phyloP scores from a whole-genome alignment of 257 asterid species.

The Asclepias syriaca region DNA sequence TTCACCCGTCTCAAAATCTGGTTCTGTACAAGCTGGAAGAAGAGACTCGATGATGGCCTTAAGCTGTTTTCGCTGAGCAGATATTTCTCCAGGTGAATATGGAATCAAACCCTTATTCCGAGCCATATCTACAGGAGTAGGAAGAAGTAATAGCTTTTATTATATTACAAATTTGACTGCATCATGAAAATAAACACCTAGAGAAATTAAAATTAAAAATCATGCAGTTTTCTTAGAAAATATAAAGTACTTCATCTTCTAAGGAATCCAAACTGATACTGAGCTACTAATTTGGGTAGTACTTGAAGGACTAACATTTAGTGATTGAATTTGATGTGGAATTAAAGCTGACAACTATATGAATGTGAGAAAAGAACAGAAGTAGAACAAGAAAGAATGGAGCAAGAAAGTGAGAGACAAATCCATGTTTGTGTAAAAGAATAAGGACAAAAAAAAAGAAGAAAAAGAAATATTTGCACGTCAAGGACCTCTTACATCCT shows the following conservation, averaged over 20 bases:
- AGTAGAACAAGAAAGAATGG: background rate
- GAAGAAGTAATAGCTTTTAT: background rate
- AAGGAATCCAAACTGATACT: background rate
- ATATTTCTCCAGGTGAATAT: slow-evolving; percentile 77
- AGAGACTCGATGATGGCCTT: slow-evolving; percentile 91
- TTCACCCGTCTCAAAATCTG: slow-evolving; percentile 71
- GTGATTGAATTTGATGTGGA: background rate
- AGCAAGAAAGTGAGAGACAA: background rate
- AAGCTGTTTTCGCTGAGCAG: slow-evolving; percentile 73
- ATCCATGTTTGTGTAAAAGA: background rate
- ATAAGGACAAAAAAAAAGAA: background rate
- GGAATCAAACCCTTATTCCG: slow-evolving; percentile 97
- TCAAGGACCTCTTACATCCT: slow-evolving; percentile 87
- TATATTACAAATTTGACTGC: background rate
- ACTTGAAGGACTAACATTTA: background rate
- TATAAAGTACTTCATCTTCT: background rate
- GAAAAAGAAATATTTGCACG: slow-evolving; percentile 16
- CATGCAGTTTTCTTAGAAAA: background rate
- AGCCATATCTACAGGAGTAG: slow-evolving; percentile 71
- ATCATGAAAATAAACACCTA: slow-evolving; percentile 3
- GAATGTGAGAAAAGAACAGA: background rate
- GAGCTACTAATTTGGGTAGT: background rate
- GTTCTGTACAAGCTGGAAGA: slow-evolving; percentile 96
- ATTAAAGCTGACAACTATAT: background rate
- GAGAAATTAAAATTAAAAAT: slow-evolving; percentile 4